Percentiles rank a stretch among this genome's conserved stretches.
phyloP scores from a whole-genome alignment of 257 asterid species.

The Solanum chiquidenum region DNA sequence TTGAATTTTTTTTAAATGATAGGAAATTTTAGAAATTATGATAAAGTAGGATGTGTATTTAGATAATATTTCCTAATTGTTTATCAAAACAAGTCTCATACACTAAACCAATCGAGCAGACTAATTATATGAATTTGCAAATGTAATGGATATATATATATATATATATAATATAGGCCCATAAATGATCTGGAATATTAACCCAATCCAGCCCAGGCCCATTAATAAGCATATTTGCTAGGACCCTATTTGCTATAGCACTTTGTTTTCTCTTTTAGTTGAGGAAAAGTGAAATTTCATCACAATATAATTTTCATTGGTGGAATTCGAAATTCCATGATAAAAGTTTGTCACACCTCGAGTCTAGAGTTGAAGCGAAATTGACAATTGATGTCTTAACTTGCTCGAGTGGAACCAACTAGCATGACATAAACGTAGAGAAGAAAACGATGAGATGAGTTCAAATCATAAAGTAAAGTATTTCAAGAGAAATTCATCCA shows the following conservation, averaged over 20 bases:
- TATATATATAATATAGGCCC: background rate
- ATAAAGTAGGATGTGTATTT: no score
- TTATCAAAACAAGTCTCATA: no score
- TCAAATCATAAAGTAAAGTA: background rate
- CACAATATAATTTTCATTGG: background rate
- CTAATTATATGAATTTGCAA: no score
- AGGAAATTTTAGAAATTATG: no score
- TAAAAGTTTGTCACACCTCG: fast-evolving
- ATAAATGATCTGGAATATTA: background rate
- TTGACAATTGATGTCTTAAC: background rate
- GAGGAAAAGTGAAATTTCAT: background rate
- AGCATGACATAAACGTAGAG: background rate
- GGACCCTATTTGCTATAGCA: background rate
- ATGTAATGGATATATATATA: background rate
- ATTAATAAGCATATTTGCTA: background rate
- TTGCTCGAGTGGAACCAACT: background rate
- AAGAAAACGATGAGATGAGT: background rate
- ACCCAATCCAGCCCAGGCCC: background rate
- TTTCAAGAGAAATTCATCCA: no score
- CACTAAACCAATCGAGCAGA: no score
- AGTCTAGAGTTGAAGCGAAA: background rate
- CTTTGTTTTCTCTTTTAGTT: background rate
- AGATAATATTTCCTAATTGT: no score
- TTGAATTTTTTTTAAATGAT: no score
- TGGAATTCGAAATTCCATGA: background rate